Evolutionary conservation across 352 stramenopile genomes (phyloP), one percentile per base, ranked within the genome.

Genomic region (Phytophthora cryptogea): DNA sequence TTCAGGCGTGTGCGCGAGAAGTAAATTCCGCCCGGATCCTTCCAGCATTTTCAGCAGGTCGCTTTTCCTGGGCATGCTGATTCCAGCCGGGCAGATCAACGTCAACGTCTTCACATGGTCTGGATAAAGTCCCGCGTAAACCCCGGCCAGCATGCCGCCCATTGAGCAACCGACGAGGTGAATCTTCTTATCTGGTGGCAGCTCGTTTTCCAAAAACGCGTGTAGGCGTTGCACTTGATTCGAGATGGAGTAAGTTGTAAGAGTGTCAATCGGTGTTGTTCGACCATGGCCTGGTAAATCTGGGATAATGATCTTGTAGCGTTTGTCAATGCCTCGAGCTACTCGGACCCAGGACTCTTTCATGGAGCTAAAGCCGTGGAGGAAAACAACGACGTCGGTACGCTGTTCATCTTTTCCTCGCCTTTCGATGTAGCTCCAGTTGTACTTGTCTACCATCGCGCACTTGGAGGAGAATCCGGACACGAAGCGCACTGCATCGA

Each of bases 81-180:
- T 74, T 0, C 80, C 83, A 4, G 83, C 81, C 3, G 83, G 83
- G 30, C 81, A 92, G 36, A 92, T 70, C 66, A 92, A 74, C n/a
- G 76, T 89, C 13, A 90, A 46, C 6, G 80, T 80, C 8, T 69
- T 68, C 10, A 90, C 70, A 5, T 61, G 70, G 10, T 76, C 54
- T 1, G 83, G 78, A 48, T 83, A 86, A 42, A 76, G 66, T 30
- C 76, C 78, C 3, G 80, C 68, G 55, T 88, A 92, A 17, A 85
- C 69, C 36, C 80, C 80, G 1, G 75, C 76, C 42, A 90, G 54
- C 79, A 92, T 87, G 6, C 77, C 83, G 41, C 79, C 80, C 80
- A 92, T 89, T 33, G 78, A 89, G 55, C 79, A 89, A 1, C 83
- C 83, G 4, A 90, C 58, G 4, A 92, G 37, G 42, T 90, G 83